These are phyloP conservation scores for Cladosporium sp. DNA, from an alignment of 2,329 filamentous ascomycete genomes.

Conservation along the genomic window DNA sequence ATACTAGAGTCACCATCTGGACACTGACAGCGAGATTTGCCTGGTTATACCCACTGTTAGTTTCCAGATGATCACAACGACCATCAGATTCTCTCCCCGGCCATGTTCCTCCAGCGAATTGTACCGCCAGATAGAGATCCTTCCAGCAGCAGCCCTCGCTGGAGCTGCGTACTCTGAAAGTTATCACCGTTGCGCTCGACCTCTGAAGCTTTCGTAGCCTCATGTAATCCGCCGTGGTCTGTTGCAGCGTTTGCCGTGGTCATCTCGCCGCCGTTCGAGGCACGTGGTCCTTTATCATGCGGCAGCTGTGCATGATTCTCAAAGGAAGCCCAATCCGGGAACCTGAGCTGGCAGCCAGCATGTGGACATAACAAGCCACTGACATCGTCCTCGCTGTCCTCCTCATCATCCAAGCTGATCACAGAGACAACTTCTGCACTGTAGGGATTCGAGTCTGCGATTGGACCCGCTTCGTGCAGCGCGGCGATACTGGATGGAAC, in stretches of 20 bases:
- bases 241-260: neutral
- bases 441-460: neutral
- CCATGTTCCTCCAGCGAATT: too few relatives aligned
- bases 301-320: neutral
- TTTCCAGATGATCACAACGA: too few relatives aligned
- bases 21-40: too few relatives aligned
- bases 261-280: neutral
- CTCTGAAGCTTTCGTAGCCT: neutral
- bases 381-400: neutral
- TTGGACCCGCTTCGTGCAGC: neutral
- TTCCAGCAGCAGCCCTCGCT: too few relatives aligned
- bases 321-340: neutral
- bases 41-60: too few relatives aligned
- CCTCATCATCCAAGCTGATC: neutral
- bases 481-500: neutral
- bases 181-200: neutral
- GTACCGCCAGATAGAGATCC: too few relatives aligned
- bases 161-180: too few relatives aligned
- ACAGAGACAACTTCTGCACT: neutral
- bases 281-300: neutral
- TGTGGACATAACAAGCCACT: neutral
- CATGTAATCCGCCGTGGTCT: neutral
- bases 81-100: neutral
- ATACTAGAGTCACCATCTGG: too few relatives aligned
- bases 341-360: neutral